Percentiles rank a stretch among this genome's conserved stretches.
Conservation (phyloP, 2,329 filamentous ascomycete genomes). For the Venturia asperata region DNA sequence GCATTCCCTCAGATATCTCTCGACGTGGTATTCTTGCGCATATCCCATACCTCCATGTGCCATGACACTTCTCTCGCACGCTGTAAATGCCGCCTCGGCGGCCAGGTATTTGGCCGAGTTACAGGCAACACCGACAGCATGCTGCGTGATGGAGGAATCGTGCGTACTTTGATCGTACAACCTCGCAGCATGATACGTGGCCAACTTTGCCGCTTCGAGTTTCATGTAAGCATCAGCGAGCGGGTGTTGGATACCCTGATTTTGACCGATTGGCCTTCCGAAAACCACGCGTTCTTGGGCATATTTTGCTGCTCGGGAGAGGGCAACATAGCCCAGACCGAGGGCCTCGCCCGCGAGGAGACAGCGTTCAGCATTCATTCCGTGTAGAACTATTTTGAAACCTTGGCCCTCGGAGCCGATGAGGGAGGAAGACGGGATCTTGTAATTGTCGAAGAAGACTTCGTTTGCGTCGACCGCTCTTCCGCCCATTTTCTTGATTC, state of each 20-base stretch:
- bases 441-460: constrained; percentile 78
- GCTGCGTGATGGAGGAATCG: constrained; percentile 35
- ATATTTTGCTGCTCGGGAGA: constrained; percentile 38
- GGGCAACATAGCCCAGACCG: constrained; percentile 66
- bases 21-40: constrained; percentile 56
- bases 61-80: constrained; percentile 47
- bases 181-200: constrained; percentile 54
- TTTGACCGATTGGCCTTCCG: constrained; percentile 51
- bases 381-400: constrained; percentile 59
- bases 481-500: constrained; percentile 80
- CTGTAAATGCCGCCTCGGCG: constrained; percentile 54
- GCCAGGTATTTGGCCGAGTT: constrained; percentile 53
- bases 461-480: constrained; percentile 78
- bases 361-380: constrained; percentile 45
- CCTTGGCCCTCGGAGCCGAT: constrained; percentile 69
- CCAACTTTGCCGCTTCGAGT: constrained; percentile 53
- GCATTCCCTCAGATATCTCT: constrained; percentile 52
- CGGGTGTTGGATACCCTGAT: constrained; percentile 54
- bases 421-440: constrained; percentile 55
- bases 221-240: constrained; percentile 54
- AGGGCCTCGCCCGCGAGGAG: constrained; percentile 66
- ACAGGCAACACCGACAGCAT: constrained; percentile 47
- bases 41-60: constrained; percentile 56
- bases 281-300: constrained; percentile 47
- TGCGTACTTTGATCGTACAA: constrained; percentile 47